Conservation (phyloP, 2,329 filamentous ascomycete genomes). For the Teratosphaeria destructans region DNA sequence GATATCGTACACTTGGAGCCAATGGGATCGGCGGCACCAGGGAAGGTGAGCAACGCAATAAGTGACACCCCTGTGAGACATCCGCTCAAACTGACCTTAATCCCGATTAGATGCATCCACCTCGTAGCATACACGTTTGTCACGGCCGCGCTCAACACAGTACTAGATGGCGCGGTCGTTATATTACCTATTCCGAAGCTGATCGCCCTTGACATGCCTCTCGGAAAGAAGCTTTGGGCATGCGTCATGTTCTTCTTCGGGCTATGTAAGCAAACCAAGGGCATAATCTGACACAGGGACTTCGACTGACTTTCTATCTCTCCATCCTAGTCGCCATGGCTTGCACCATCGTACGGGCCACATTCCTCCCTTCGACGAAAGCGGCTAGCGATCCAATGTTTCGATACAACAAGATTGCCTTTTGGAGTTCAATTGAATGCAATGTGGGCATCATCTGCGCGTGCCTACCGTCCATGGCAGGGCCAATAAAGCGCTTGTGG, state of each 20-base stretch:
- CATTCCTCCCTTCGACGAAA: not conserved
- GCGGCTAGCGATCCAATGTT: not conserved
- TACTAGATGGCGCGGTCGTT: slow-evolving; percentile 12
- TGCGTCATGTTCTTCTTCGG: slow-evolving; percentile 12
- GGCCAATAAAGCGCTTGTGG: not conserved
- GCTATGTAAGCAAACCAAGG: not conserved
- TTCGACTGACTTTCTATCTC: too few relatives aligned
- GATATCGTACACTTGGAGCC: slow-evolving; percentile 1
- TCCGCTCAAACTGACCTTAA: too few relatives aligned
- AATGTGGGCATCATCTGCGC: slow-evolving; percentile 4
- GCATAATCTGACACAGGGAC: too few relatives aligned
- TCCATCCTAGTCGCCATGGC: not conserved
- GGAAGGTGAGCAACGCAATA: slow-evolving; percentile 1
- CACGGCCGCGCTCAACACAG: slow-evolving; percentile 10
- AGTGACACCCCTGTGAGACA: too few relatives aligned
- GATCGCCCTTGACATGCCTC: slow-evolving; percentile 1
- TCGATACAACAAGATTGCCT: slow-evolving; percentile 1
- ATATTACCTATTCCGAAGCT: slow-evolving; percentile 12
- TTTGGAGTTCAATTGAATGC: slow-evolving; percentile 4
- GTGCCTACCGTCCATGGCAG: slow-evolving; percentile 3
- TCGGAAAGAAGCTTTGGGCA: slow-evolving; percentile 12
- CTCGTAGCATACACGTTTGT: slow-evolving; percentile 10
- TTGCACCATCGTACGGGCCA: slow-evolving; percentile 1
- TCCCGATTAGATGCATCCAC: slow-evolving; percentile 8
- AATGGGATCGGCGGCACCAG: not conserved